Conservation (phyloP, 2,329 filamentous ascomycete genomes). For the Penicillium aurantiogriseum region DNA sequence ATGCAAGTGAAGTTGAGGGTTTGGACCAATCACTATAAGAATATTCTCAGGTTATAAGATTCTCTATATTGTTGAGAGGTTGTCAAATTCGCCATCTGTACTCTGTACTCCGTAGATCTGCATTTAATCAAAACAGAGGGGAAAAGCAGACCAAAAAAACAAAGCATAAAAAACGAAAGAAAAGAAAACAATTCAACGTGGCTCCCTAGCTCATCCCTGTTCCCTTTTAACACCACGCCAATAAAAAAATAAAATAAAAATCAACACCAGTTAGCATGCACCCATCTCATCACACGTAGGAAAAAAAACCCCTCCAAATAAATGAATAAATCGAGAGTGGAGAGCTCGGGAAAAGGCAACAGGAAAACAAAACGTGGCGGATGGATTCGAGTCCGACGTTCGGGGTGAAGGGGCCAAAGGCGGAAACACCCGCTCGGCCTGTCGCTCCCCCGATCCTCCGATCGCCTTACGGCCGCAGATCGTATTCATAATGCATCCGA, state of each 20-base stretch:
- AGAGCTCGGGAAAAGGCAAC: neutral
- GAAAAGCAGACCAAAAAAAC: neutral
- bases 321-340: neutral
- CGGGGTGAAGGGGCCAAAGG: neutral
- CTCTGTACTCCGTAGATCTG: slow-evolving; percentile 1
- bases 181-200: slow-evolving; percentile 1
- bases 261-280: slow-evolving; percentile 12
- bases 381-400: neutral
- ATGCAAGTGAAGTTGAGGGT: neutral
- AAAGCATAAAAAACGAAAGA: neutral
- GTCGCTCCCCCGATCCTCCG: neutral
- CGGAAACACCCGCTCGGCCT: slow-evolving; percentile 9
- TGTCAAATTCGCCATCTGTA: slow-evolving; percentile 1
- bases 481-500: slow-evolving; percentile 30
- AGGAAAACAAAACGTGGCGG: neutral
- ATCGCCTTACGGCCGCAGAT: slow-evolving; percentile 17
- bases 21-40: neutral
- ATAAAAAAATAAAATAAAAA: neutral
- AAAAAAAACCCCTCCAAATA: neutral
- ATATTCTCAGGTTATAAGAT: neutral
- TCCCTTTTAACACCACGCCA: slow-evolving; percentile 9
- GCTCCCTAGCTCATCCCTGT: slow-evolving; percentile 5
- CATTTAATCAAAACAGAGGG: neutral
- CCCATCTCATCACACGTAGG: slow-evolving; percentile 11
- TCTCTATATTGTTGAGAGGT: neutral